Base-by-base conservation (phyloP, 768 basidiomycete genomes). In the Tricholoma terreum region DNA sequence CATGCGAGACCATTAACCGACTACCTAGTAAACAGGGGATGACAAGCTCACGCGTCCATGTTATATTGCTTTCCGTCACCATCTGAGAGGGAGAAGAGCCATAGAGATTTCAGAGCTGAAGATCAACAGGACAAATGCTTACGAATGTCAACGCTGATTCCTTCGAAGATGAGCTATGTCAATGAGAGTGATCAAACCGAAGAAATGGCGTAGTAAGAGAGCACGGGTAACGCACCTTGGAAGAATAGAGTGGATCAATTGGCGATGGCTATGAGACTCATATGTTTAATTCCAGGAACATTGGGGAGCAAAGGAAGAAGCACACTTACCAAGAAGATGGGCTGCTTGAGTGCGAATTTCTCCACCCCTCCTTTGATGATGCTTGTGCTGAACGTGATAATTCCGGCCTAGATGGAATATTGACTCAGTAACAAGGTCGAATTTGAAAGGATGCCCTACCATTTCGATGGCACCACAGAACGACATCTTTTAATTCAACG, bases 401-500 rank as follows among this genome's bases (percentile, higher is more conserved):
- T 81, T 10, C 89, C 89, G 9, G 87, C 85, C 83, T 84, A 53
- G 11, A 31, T 22, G 30, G 24, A 14, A 43, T 8, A 22, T 43
- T 27, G 6, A 22, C 11, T 53, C 8, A 17, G 17, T 35, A 27
- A 27, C 24, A 27, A n/a, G n/a, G n/a, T n/a, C n/a, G 24, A 27
- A 27, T 6, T 27, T 27, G 24, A 2, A 27, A 27, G 24, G 15
- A 5, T 40, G 19, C 55, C 68, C 12, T 31, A 82, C 84, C 87
- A 89, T 89, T 66, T 90, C 87, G 54, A 89, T 89, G 3, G 88
- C 88, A 27, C 87, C 88, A 42, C 87, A 89, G 74, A 89, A 89
- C 0, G 85, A 81, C 59, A 89, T 76, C 83, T 87, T 50, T 12
- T 22, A 15, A 10, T 52, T 17, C 17, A 17, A 8, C n/a, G 34